Evolutionary conservation across 2,329 filamentous ascomycete genomes (phyloP), one percentile per base, ranked within the genome.

Genomic region (Thermothelomyces thermophilus): DNA sequence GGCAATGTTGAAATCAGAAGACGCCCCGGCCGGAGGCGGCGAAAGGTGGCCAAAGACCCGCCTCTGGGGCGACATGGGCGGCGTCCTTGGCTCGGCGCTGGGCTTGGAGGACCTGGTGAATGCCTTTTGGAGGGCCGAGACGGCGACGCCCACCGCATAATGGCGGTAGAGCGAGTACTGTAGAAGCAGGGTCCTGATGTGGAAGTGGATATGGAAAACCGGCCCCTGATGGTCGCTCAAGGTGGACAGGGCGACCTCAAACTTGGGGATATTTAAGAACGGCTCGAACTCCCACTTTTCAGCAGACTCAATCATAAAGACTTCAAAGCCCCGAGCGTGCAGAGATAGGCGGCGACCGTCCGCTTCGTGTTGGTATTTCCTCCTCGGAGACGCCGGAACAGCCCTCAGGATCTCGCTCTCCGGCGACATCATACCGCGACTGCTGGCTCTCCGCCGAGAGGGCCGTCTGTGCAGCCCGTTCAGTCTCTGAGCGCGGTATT

Each of bases 161-260:
- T 95, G 90, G 3, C 90, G 84, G 65, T 94, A 95, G 0, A 98
- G 77, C 0, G 94, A 98, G 64, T 97, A 97, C 44, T 94, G 86
- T 7, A 95, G 63, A 53, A 87, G 81, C 2, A 98, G 70, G 5
- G 86, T 88, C 58, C 86, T 85, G 17, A 93, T 77, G 46, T 86
- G 80, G 0, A 88, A 86, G 58, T 94, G 89, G 37, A 97, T 70
- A 63, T 97, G 89, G 62, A 96, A 87, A 5, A 95, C 76, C 0
- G 90, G 87, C 0, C 90, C 91, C 61, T 95, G 87, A 26, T 80
- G 80, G 65, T 98, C 93, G 56, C 87, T 94, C 3, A 83, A 76
- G 0, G 93, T 94, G 24, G 85, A 89, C 49, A 97, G 78, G 1
- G 87, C 85, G 24, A 96, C 74, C 64, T 98, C 93, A 58, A 95